A percentile compares a stretch with the other conserved stretches of the same genome.
Evolutionary conservation across 2,329 filamentous ascomycete species (phyloP).

Genomic region (Claviceps quebecensis): DNA sequence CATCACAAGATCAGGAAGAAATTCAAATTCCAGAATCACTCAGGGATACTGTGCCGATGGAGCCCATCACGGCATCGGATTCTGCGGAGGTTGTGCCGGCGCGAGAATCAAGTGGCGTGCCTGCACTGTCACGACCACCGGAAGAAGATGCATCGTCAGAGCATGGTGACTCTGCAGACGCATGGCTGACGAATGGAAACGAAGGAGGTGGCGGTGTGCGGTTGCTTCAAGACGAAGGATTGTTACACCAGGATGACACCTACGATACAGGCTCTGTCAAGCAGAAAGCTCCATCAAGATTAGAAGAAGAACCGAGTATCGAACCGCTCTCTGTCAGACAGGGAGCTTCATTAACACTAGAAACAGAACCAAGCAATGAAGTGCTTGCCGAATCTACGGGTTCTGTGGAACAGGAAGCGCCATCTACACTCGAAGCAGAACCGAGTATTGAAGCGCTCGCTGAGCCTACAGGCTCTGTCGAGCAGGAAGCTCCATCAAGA

Average conservation of each 20-base stretch:
- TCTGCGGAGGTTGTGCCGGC: background rate
- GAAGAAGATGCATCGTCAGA: background rate
- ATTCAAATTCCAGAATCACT: background rate
- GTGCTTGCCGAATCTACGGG: background rate
- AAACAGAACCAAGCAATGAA: background rate
- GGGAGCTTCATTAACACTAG: background rate
- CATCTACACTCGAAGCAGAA: background rate
- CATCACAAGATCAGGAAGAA: background rate
- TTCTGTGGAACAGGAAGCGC: background rate
- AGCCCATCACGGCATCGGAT: background rate
- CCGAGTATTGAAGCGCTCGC: background rate
- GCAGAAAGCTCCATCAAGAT: background rate
- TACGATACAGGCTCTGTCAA: background rate
- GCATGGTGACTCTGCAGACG: background rate
- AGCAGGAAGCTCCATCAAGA: background rate
- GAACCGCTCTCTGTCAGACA: background rate
- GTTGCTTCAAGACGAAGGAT: constrained; percentile 12
- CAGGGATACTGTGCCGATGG: background rate
- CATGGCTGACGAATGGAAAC: constrained; percentile 5
- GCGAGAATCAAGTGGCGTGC: background rate
- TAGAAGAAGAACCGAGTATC: background rate
- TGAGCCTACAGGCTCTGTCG: too few relatives aligned
- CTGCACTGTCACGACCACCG: background rate
- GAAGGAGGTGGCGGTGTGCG: constrained; percentile 12
- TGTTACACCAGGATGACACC: background rate